These are phyloP conservation scores for Zygoascus biomembranicola DNA, from an alignment of 805 yeast species.

Conservation along the genomic window DNA sequence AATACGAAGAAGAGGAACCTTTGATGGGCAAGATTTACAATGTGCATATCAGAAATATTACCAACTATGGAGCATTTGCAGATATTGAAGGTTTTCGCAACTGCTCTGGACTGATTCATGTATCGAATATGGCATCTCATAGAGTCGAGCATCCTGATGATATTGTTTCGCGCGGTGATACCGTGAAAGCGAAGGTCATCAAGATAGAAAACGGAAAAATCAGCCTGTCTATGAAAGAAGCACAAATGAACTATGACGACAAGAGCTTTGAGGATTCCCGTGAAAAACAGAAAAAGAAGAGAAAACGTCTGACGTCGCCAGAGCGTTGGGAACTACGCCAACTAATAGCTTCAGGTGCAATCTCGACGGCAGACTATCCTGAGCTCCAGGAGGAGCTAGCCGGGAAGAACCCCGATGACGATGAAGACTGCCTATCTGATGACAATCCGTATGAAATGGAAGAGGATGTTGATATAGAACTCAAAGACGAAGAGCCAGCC, in stretches of 20 bases:
- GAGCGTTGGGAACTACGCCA: slow-evolving; percentile 90
- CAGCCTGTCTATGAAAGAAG: slow-evolving; percentile 55
- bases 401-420: slow-evolving; percentile 11
- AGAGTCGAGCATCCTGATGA: slow-evolving; percentile 54
- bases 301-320: slow-evolving; percentile 61
- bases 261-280: background rate
- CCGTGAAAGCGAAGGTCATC: slow-evolving; percentile 55
- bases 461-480: slow-evolving; percentile 63
- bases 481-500: slow-evolving; percentile 59
- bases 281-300: slow-evolving; percentile 12
- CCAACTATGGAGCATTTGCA: slow-evolving; percentile 74
- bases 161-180: slow-evolving; percentile 46
- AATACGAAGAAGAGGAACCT: slow-evolving; percentile 22
- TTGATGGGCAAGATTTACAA: slow-evolving; percentile 41
- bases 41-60: slow-evolving; percentile 54
- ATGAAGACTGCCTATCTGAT: slow-evolving; percentile 10
- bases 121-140: slow-evolving; percentile 52
- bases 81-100: slow-evolving; percentile 35
- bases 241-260: slow-evolving; percentile 32
- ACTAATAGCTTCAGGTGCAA: slow-evolving; percentile 70
- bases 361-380: slow-evolving; percentile 59
- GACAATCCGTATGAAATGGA: slow-evolving; percentile 32
- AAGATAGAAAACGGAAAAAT: slow-evolving; percentile 37
- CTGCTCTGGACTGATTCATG: slow-evolving; percentile 48
- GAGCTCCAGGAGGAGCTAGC: slow-evolving; percentile 41